Evolutionary conservation across 2,329 filamentous ascomycete species (phyloP).

Genomic region (Fusarium sp.): DNA sequence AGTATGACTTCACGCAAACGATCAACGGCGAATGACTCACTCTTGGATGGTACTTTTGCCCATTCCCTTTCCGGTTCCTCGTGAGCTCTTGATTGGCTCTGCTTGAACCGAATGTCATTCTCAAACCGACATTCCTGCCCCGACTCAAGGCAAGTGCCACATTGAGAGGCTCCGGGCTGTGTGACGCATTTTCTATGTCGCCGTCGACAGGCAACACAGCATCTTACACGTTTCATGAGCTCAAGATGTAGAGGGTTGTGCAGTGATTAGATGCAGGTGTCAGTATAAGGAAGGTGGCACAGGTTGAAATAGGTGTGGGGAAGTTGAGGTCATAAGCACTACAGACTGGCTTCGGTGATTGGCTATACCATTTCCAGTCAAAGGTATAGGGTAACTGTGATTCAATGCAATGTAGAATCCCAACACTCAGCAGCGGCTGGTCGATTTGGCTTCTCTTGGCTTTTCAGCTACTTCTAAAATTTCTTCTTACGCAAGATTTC

Average conservation of each 20-base stretch:
- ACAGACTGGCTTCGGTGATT: neutral
- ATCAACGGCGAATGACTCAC: neutral
- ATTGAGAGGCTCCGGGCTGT: neutral
- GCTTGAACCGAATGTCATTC: conserved; percentile 18
- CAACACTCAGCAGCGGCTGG: too few species aligned
- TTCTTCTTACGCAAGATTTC: too few species aligned
- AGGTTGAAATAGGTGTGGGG: neutral
- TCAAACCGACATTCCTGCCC: conserved; percentile 4
- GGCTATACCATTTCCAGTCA: neutral
- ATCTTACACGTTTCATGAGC: conserved; percentile 10
- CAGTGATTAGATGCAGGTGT: neutral
- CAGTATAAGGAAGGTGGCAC: neutral
- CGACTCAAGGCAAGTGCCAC: neutral
- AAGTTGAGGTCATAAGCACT: neutral
- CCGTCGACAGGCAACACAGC: conserved; percentile 2
- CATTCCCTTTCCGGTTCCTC: neutral
- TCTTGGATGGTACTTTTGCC: neutral
- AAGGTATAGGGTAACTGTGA: neutral
- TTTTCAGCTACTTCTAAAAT: too few species aligned
- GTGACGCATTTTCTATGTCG: conserved; percentile 12
- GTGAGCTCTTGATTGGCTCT: neutral
- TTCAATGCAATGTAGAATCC: neutral
- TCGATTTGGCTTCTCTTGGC: too few species aligned
- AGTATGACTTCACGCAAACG: rapidly evolving
- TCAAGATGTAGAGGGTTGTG: neutral